These are phyloP conservation scores for Hymenoscyphus linearis DNA, from an alignment of 2,329 filamentous ascomycete species.

Conservation along the genomic window DNA sequence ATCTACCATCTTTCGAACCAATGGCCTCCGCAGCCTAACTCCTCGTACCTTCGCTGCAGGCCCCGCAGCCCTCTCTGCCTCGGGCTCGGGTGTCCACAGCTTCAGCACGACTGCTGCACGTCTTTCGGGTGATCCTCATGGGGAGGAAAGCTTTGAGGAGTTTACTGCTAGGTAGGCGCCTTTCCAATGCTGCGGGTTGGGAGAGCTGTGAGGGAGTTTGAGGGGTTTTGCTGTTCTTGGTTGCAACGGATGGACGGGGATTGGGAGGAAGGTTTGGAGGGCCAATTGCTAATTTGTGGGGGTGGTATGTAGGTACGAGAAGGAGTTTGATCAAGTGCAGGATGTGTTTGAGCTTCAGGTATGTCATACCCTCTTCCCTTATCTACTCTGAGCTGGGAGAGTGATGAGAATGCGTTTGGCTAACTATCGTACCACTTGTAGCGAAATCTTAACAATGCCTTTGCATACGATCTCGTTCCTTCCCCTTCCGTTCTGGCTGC, in stretches of 20 bases:
- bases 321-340: slow-evolving; percentile 96
- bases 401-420: slow-evolving; percentile 16
- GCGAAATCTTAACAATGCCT: slow-evolving; percentile 98
- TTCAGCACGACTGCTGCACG: slow-evolving; percentile 56
- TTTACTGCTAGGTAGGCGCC: slow-evolving; percentile 83
- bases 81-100: slow-evolving; percentile 44
- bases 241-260: too few relatives aligned
- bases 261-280: slow-evolving; percentile 11
- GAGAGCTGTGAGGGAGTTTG: not conserved
- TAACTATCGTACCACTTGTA: slow-evolving; percentile 36
- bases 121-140: slow-evolving; percentile 50
- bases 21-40: slow-evolving; percentile 52
- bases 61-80: slow-evolving; percentile 44
- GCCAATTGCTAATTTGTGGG: slow-evolving; percentile 37
- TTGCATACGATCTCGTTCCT: slow-evolving; percentile 99
- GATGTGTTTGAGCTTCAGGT: slow-evolving; percentile 99
- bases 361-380: slow-evolving; percentile 33
- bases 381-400: not conserved
- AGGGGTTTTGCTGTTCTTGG: too few relatives aligned
- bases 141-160: slow-evolving; percentile 97
- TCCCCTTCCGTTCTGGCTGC: slow-evolving; percentile 85
- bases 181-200: slow-evolving; percentile 18
- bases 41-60: slow-evolving; percentile 51
- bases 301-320: slow-evolving; percentile 74
- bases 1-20: slow-evolving; percentile 56